Evolutionary conservation across 148 eudicot species (phyloP), one percentile per base, ranked within the genome.

Genomic region (Camellia lanceoleosa): DNA sequence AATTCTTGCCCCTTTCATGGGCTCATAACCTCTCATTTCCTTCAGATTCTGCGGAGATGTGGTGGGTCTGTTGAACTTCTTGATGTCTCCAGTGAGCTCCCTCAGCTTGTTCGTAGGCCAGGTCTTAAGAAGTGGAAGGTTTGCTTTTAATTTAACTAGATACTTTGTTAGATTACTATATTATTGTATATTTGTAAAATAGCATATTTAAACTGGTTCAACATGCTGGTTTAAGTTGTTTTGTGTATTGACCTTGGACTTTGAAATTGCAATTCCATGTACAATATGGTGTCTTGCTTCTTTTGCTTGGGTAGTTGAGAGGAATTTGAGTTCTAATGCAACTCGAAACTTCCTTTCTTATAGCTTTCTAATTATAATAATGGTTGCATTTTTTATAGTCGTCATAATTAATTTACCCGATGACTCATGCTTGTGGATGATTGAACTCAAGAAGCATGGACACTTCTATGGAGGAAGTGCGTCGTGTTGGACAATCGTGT

Each of bases 61-160:
- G 90, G 85, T 65, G 95, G 90, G 52, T 80, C 94, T 73, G 85
- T 96, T 83, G 99, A 92, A 85, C 98, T 96, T 83, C 78, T 96
- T 81, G 99, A 96, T 80, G 99, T 96, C 77, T 94, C 98, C 23
- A 74, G 54, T 84, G 98, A 94, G 85, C 92, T 94, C 83, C 97
- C 98, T 60, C 91, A 91, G 86, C 89, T 96, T 78, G 85, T 89
- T 75, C 91, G 97, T n/a, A 90, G 98, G 84, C 99, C 98, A 81
- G 99, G 99, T 84, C 89, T 96, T 42, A 96, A 88, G 87, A 92
- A 82, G 78, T 96, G 99, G 99, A 94, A 90, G 98, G 99, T 94
- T 62, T 87, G 88, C 65, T 66, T 2, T 52, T 68, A 12, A 64
- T 66, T 49, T 43, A 43, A 15, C 41, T 68, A 4, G 42, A 15